Percentiles rank a stretch among this genome's conserved stretches.
Evolutionary conservation across 2,329 filamentous ascomycete species (phyloP).

Genomic region (Aureobasidium sp.): DNA sequence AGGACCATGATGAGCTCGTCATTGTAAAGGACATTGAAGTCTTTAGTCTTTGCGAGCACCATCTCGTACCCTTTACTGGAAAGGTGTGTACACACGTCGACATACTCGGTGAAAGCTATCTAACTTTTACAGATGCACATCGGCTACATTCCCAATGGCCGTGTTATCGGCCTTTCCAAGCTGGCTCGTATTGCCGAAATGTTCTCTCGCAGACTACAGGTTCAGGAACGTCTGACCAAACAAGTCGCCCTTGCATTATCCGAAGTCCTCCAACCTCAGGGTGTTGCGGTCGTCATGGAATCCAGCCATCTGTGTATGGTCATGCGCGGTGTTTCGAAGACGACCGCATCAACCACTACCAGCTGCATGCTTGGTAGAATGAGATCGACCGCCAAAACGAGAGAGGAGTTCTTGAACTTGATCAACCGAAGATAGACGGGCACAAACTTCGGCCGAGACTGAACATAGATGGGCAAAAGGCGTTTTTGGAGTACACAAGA

Average conservation of each 20-base stretch:
- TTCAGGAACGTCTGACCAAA: constrained; percentile 93
- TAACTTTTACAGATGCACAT: constrained; percentile 75
- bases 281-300: constrained; percentile 96
- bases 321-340: constrained; percentile 97
- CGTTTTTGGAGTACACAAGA: constrained; percentile 16
- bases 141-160: constrained; percentile 86
- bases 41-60: constrained; percentile 92
- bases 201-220: constrained; percentile 88
- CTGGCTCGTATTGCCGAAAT: constrained; percentile 93
- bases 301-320: constrained; percentile 97
- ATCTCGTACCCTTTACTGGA: constrained; percentile 91
- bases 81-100: constrained; percentile 54
- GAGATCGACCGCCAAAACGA: constrained; percentile 83
- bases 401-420: constrained; percentile 90
- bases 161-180: constrained; percentile 93
- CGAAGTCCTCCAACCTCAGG: constrained; percentile 86
- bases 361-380: constrained; percentile 98
- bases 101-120: neutral
- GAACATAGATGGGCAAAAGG: constrained; percentile 12
- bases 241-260: constrained; percentile 92
- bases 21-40: constrained; percentile 98
- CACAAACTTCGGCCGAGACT: neutral
- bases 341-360: constrained; percentile 77
- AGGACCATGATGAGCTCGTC: constrained; percentile 94
- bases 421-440: constrained; percentile 24